Evolutionary conservation across 2,329 filamentous ascomycete genomes (phyloP).

Genomic region (Neofusicoccum parvum): DNA sequence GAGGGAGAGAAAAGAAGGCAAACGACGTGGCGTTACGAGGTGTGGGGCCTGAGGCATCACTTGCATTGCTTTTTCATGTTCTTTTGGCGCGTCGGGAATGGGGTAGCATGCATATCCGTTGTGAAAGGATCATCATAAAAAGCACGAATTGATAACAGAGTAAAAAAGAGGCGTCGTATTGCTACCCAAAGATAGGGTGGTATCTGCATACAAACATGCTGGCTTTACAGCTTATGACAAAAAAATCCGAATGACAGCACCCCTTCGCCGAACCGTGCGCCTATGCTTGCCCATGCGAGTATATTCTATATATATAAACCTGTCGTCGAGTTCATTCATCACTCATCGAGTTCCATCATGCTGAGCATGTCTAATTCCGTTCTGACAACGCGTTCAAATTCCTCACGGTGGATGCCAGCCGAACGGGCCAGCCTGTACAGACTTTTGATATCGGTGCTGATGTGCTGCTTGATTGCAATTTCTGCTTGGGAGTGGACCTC

Average conservation of each 20-base stretch:
- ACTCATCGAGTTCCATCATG: constrained; percentile 65
- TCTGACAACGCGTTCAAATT: constrained; percentile 73
- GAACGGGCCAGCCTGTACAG: constrained; percentile 70
- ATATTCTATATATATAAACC: background rate
- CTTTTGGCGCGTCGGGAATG: background rate
- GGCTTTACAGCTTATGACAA: background rate
- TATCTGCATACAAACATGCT: constrained; percentile 13
- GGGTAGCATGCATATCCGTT: background rate
- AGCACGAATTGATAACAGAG: background rate
- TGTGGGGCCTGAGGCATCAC: background rate
- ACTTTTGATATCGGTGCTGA: constrained; percentile 76
- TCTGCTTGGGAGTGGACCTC: constrained; percentile 65
- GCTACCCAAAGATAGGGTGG: constrained; percentile 11
- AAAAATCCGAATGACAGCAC: background rate
- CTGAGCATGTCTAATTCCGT: constrained; percentile 71
- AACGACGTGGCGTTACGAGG: constrained; percentile 1
- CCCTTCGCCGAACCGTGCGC: background rate
- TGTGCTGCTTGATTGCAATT: constrained; percentile 76
- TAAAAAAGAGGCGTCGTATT: background rate
- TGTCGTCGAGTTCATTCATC: background rate
- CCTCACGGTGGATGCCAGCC: constrained; percentile 71
- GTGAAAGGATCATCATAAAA: background rate
- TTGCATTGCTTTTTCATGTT: constrained; percentile 1
- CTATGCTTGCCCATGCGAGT: constrained; percentile 8
- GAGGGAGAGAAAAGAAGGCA: background rate